Evolutionary conservation across 257 asterid species (phyloP).

Genomic region (Mentha longifolia): DNA sequence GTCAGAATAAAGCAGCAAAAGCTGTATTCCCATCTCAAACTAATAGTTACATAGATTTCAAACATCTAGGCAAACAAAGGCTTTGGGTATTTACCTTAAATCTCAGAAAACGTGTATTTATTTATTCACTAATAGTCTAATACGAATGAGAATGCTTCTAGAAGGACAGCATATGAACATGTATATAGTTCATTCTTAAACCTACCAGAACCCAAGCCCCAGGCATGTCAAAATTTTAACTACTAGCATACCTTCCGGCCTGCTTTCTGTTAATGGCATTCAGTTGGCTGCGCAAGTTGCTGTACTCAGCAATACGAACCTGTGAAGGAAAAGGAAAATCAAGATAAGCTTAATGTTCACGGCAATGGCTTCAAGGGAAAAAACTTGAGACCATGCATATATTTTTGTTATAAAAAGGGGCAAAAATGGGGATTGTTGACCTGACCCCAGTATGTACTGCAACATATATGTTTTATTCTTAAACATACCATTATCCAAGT

Average conservation of each 20-base stretch:
- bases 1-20: too few relatives aligned
- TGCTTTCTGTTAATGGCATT: slow-evolving; percentile 82
- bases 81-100: too few relatives aligned
- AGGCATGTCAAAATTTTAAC: slow-evolving; percentile 10
- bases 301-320: slow-evolving; percentile 92
- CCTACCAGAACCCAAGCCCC: background rate
- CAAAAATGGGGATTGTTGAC: background rate
- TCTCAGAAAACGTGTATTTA: too few relatives aligned
- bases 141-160: too few relatives aligned
- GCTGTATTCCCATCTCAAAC: too few relatives aligned
- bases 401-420: background rate
- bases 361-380: slow-evolving; percentile 3
- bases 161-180: background rate
- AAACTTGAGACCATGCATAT: slow-evolving; percentile 1
- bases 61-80: too few relatives aligned
- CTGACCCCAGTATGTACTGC: slow-evolving; percentile 14
- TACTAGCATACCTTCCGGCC: slow-evolving; percentile 69
- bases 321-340: slow-evolving; percentile 43
- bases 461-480: too few relatives aligned
- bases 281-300: slow-evolving; percentile 83
- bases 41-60: too few relatives aligned
- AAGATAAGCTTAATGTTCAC: slow-evolving; percentile 27
- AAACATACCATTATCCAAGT: too few relatives aligned
- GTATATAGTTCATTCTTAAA: background rate
- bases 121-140: too few relatives aligned